phyloP scores from a whole-genome alignment of 495 filamentous ascomycete genomes.

The Acidiella bohemica region DNA sequence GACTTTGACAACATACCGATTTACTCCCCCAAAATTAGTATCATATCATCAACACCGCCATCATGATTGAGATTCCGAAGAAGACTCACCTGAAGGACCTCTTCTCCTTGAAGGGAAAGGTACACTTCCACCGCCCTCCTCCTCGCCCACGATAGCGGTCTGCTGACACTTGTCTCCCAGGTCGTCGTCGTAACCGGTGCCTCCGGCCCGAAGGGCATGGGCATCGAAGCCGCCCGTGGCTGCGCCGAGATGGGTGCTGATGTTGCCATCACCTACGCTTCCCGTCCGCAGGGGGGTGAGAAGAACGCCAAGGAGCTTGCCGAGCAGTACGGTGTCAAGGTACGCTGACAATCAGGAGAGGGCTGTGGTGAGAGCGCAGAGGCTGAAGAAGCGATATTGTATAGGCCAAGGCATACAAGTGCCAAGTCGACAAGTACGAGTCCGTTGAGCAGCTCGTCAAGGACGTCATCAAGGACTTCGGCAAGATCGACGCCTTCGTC shows the following conservation, averaged over 20 bases:
- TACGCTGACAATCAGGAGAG: too few relatives aligned
- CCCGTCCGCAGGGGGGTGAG: conserved; percentile 45
- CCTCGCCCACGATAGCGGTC: not conserved
- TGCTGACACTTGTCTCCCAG: not conserved
- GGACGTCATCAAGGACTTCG: conserved; percentile 25
- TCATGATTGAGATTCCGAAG: conserved; percentile 46
- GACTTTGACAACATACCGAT: not conserved
- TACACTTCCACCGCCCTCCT: not conserved
- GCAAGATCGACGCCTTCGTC: conserved; percentile 26
- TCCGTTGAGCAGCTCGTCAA: conserved; percentile 17
- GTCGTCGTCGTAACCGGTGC: conserved; percentile 59
- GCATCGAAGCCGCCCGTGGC: conserved; percentile 58
- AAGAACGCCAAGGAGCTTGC: conserved; percentile 49
- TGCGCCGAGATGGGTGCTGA: conserved; percentile 61
- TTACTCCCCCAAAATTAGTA: not conserved
- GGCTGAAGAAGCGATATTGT: too few relatives aligned
- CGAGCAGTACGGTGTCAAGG: conserved; percentile 48
- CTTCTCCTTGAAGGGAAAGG: conserved; percentile 58
- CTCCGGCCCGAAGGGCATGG: conserved; percentile 55
- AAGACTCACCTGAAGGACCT: conserved; percentile 47
- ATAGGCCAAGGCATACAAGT: conserved; percentile 27
- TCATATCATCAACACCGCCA: conserved; percentile 8
- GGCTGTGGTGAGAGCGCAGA: too few relatives aligned
- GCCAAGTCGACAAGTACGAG: conserved; percentile 22
- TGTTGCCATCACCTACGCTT: conserved; percentile 54